These are phyloP conservation scores for Eragrostis tef DNA, from an alignment of 202 grass and related monocot genomes.

Conservation along the genomic window DNA sequence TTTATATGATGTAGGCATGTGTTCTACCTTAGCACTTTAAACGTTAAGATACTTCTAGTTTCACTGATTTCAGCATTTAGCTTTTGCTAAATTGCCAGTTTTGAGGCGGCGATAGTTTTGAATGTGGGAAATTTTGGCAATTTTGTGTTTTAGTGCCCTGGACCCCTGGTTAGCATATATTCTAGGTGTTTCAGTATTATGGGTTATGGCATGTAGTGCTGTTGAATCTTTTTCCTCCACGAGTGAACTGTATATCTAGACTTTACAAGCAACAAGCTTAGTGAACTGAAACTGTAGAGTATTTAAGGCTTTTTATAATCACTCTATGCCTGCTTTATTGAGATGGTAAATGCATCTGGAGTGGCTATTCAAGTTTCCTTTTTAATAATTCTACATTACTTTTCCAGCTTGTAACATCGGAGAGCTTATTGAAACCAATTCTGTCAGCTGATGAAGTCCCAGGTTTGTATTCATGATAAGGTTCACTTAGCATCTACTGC, in stretches of 20 bases:
- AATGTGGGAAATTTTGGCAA: neutral
- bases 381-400: constrained; percentile 33
- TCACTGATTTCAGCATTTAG: neutral
- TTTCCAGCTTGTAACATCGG: constrained; percentile 68
- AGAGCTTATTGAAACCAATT: constrained; percentile 85
- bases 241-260: neutral
- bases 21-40: neutral
- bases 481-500: constrained; percentile 19
- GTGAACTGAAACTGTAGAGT: neutral
- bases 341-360: neutral
- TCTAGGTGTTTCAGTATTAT: neutral
- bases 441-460: constrained; percentile 80
- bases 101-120: neutral
- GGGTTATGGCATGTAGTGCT: neutral
- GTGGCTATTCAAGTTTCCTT: neutral
- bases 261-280: neutral
- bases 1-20: neutral
- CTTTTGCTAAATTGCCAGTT: neutral
- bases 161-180: neutral
- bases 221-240: neutral
- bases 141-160: neutral
- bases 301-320: neutral
- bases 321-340: neutral
- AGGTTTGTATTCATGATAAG: constrained; percentile 45
- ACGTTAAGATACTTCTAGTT: neutral